Evolutionary conservation across 441 rosid genomes (phyloP).

Genomic region (Capsella rubella): DNA sequence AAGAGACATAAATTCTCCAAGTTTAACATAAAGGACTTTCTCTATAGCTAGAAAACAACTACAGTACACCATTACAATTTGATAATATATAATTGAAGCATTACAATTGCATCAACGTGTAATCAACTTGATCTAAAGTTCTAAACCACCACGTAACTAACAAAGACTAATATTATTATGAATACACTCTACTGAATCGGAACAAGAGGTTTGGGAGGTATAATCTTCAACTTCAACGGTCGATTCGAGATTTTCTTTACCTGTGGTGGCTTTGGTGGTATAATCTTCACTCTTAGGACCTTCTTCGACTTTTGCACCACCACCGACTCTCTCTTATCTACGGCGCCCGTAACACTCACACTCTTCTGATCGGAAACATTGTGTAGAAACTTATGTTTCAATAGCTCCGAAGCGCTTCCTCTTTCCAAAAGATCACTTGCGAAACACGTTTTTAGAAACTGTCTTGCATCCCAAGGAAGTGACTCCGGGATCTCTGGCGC

Average conservation of each 20-base stretch:
- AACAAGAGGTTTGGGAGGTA: constrained; percentile 26
- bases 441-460: constrained; percentile 33
- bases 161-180: background rate
- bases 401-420: constrained; percentile 30
- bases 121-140: background rate
- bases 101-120: background rate
- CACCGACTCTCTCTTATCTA: constrained; percentile 28
- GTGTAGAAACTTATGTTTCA: constrained; percentile 1
- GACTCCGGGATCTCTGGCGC: constrained; percentile 33
- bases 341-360: constrained; percentile 35
- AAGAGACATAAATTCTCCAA: background rate
- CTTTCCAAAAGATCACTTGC: constrained; percentile 14
- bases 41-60: background rate
- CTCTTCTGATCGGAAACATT: constrained; percentile 26
- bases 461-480: constrained; percentile 34
- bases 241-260: background rate
- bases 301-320: constrained; percentile 2
- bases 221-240: constrained; percentile 32
- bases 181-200: background rate
- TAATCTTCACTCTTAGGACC: constrained; percentile 2
- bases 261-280: constrained; percentile 22
- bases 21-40: background rate
- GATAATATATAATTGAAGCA: background rate
- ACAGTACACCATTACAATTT: background rate
- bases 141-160: background rate